These are phyloP conservation scores for Tinospora cordifolia DNA, from an alignment of 164 flowering plant genomes.

Conservation along the genomic window DNA sequence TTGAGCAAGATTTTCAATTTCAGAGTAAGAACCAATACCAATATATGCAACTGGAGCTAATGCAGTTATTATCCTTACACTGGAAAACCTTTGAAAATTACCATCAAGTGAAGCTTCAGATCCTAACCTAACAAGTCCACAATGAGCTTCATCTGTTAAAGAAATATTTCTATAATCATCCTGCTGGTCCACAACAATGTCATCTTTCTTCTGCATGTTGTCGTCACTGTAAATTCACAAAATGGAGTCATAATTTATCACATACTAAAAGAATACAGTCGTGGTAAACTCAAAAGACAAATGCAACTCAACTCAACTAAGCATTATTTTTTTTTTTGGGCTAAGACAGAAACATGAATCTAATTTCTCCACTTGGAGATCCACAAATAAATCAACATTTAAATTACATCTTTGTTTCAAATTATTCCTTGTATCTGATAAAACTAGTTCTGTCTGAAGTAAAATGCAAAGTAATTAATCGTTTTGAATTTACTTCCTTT, in stretches of 20 bases:
- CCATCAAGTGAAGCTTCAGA: conserved; percentile 22
- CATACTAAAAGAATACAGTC: conserved; percentile 21
- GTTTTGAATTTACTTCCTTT: too few relatives aligned
- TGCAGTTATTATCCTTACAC: conserved; percentile 48
- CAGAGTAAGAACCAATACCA: conserved; percentile 37
- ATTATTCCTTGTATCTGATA: too few relatives aligned
- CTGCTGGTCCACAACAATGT: conserved; percentile 13
- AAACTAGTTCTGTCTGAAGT: too few relatives aligned
- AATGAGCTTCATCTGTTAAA: conserved; percentile 11
- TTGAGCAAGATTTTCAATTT: conserved; percentile 41
- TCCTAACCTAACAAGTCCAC: conserved; percentile 15
- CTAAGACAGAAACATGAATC: too few relatives aligned
- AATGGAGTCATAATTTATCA: too few relatives aligned
- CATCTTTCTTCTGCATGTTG: conserved; percentile 9
- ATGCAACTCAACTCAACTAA: too few relatives aligned
- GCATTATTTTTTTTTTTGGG: too few relatives aligned
- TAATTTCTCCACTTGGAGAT: too few relatives aligned
- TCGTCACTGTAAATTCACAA: conserved; percentile 17
- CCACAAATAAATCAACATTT: too few relatives aligned
- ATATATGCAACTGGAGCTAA: conserved; percentile 62
- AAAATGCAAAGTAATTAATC: too few relatives aligned
- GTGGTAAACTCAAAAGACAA: conserved; percentile 23
- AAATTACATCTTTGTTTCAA: too few relatives aligned
- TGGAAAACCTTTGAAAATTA: conserved; percentile 35
- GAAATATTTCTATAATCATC: conserved; percentile 12